These are phyloP conservation scores for Ceratobasidium sp. DNA, from an alignment of 1,284 basidiomycete species.

Conservation along the genomic window DNA sequence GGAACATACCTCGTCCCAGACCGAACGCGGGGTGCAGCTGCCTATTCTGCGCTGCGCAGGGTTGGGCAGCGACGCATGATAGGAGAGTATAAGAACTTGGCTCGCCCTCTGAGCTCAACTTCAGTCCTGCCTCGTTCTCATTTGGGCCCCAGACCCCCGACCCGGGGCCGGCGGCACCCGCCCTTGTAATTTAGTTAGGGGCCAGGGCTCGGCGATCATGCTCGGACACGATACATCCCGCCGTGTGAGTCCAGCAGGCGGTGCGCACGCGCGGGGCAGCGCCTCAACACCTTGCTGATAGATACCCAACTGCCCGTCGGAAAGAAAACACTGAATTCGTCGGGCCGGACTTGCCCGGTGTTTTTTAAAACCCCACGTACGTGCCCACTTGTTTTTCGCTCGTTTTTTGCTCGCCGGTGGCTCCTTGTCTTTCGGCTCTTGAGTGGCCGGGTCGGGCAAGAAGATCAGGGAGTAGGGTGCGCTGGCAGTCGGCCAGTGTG, in stretches of 20 bases:
- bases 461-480: too few species aligned
- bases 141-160: slow-evolving; percentile 2
- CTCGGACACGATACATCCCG: slow-evolving; percentile 9
- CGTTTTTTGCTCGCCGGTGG: too few species aligned
- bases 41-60: background rate
- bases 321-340: background rate
- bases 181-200: background rate
- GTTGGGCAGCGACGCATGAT: too few species aligned
- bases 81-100: too few species aligned
- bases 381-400: too few species aligned
- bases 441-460: too few species aligned
- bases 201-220: slow-evolving; percentile 11
- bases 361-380: slow-evolving; percentile 6
- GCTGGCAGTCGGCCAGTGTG: too few species aligned
- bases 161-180: background rate
- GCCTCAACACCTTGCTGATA: background rate
- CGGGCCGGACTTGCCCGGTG: background rate
- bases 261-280: slow-evolving; percentile 1
- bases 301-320: background rate
- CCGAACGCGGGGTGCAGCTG: background rate
- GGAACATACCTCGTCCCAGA: background rate
- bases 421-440: too few species aligned
- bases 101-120: background rate
- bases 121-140: background rate
- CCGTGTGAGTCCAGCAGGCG: background rate